Evolutionary conservation across 2,329 filamentous ascomycete genomes (phyloP).

Genomic region (Didymella pomorum): DNA sequence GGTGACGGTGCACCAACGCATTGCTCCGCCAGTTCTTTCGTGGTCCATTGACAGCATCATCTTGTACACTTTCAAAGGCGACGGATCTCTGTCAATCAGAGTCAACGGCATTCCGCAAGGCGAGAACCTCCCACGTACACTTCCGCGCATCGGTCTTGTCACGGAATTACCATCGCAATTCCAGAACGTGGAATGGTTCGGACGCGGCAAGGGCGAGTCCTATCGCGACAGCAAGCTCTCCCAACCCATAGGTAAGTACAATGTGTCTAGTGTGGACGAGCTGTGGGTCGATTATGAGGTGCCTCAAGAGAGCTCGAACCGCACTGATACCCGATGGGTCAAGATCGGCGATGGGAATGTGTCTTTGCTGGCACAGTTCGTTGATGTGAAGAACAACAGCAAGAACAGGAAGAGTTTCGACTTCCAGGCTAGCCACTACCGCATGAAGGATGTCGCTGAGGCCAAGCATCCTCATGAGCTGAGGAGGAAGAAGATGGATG

Average conservation of each 20-base stretch:
- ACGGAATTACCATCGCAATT: constrained; percentile 60
- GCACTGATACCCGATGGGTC: constrained; percentile 68
- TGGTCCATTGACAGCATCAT: constrained; percentile 58
- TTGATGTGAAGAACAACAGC: constrained; percentile 26
- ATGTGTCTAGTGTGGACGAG: constrained; percentile 54
- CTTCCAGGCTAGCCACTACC: constrained; percentile 66
- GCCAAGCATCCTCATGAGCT: constrained; percentile 72
- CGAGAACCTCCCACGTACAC: constrained; percentile 61
- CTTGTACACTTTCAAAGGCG: constrained; percentile 60
- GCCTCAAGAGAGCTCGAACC: constrained; percentile 73
- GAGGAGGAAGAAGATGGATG: constrained; percentile 59
- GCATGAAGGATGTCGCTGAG: constrained; percentile 61
- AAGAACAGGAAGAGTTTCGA: constrained; percentile 36
- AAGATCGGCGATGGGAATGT: constrained; percentile 32
- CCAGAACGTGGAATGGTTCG: constrained; percentile 65
- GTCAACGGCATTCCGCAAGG: constrained; percentile 56
- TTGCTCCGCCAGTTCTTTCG: constrained; percentile 67
- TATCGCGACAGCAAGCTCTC: constrained; percentile 72
- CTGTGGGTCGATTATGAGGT: constrained; percentile 70
- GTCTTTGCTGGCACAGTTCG: constrained; percentile 41
- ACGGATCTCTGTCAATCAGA: constrained; percentile 58
- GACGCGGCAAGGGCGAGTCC: constrained; percentile 69
- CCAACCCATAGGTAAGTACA: constrained; percentile 62
- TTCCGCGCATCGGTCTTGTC: constrained; percentile 70
- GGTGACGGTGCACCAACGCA: constrained; percentile 57